Evolutionary conservation across 305 asterid genomes (phyloP).

Genomic region (Fraxinus sp.): DNA sequence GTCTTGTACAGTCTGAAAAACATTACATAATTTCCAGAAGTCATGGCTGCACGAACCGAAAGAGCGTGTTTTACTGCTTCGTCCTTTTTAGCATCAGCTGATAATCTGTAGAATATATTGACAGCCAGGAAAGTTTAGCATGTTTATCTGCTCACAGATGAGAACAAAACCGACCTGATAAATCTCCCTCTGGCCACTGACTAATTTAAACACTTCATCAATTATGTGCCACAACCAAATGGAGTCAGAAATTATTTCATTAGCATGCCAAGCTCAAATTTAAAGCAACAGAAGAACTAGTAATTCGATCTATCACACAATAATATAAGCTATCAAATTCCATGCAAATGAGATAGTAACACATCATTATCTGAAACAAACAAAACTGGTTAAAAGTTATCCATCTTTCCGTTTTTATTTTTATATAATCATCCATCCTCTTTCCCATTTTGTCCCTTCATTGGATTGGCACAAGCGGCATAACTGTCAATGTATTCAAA

Average conservation of each 20-base stretch:
- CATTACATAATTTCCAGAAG: constrained; percentile 83
- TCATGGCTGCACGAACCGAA: constrained; percentile 89
- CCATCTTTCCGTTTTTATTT: neutral
- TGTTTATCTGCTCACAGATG: neutral
- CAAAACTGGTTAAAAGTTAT: neutral
- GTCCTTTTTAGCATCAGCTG: constrained; percentile 64
- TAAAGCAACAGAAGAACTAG: neutral
- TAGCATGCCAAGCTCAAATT: neutral
- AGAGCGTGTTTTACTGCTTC: constrained; percentile 84
- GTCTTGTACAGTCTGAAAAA: constrained; percentile 84
- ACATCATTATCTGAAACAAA: neutral
- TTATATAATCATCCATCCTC: neutral
- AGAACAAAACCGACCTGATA: neutral
- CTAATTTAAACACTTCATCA: neutral
- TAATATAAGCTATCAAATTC: neutral
- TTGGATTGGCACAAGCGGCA: neutral
- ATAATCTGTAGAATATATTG: constrained; percentile 52
- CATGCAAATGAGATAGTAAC: neutral
- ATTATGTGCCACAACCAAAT: constrained; percentile 13
- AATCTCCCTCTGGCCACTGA: neutral
- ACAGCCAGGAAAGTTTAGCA: constrained; percentile 6
- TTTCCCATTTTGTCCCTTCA: neutral
- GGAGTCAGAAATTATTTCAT: neutral
- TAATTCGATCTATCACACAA: neutral
- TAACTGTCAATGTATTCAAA: neutral